phyloP scores from a whole-genome alignment of 805 yeast genomes.

The Nakazawaea populi region DNA sequence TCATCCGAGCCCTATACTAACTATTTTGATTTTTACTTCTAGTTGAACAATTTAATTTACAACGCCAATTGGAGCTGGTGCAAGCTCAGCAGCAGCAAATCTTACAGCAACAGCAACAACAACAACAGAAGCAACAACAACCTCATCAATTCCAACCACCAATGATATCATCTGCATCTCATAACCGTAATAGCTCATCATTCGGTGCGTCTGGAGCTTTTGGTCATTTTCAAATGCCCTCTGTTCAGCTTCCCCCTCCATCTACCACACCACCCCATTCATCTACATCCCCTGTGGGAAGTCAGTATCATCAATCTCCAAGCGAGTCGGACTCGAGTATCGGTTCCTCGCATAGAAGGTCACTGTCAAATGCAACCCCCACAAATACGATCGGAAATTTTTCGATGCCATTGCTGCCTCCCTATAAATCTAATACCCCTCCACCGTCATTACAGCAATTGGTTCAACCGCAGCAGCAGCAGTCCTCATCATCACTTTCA shows the following conservation, averaged over 20 bases:
- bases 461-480: neutral
- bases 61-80: slow-evolving; percentile 86
- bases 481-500: neutral
- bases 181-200: slow-evolving; percentile 5
- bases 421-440: slow-evolving; percentile 1
- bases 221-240: slow-evolving; percentile 18
- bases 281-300: slow-evolving; percentile 1
- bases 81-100: slow-evolving; percentile 91
- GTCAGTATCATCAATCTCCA: slow-evolving; percentile 20
- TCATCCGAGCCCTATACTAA: slow-evolving; percentile 9
- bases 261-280: slow-evolving; percentile 20
- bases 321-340: slow-evolving; percentile 13
- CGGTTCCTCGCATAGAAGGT: slow-evolving; percentile 1
- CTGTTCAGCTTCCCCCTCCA: slow-evolving; percentile 19
- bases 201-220: slow-evolving; percentile 7
- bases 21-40: slow-evolving; percentile 7
- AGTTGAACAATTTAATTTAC: slow-evolving; percentile 82
- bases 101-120: slow-evolving; percentile 60
- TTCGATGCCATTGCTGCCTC: slow-evolving; percentile 5
- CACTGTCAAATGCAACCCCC: slow-evolving; percentile 9
- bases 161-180: slow-evolving; percentile 19
- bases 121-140: slow-evolving; percentile 14
- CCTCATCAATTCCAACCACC: slow-evolving; percentile 15
- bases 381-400: slow-evolving; percentile 7
- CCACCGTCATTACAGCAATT: neutral